A percentile compares a stretch with the other conserved stretches of the same genome.
Evolutionary conservation across 441 rosid genomes (phyloP).

Genomic region (Biscutella laevigata): DNA sequence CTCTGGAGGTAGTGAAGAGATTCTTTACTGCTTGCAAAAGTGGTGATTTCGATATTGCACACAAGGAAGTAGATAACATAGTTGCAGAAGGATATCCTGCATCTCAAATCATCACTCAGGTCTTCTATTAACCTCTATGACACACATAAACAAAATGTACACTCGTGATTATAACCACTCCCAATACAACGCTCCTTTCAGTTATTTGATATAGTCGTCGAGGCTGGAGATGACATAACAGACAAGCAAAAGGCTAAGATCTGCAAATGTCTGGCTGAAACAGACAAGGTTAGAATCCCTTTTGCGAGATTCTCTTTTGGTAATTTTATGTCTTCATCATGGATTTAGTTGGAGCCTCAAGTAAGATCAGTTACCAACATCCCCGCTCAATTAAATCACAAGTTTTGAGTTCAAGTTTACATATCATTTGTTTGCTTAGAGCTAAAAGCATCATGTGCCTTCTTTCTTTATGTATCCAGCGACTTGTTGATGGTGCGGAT

Average conservation of each 20-base stretch:
- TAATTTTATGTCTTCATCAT: background rate
- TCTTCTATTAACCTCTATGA: too few relatives aligned
- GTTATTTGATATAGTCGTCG: constrained; percentile 62
- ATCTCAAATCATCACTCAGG: constrained; percentile 85
- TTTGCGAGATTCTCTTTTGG: background rate
- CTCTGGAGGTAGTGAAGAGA: constrained; percentile 47
- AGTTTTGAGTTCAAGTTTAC: background rate
- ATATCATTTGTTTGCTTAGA: too few relatives aligned
- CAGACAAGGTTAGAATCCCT: constrained; percentile 62
- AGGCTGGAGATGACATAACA: constrained; percentile 55
- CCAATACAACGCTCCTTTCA: constrained; percentile 28
- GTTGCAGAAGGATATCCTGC: constrained; percentile 91
- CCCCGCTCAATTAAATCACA: background rate
- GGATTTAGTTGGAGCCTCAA: background rate
- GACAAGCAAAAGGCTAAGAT: constrained; percentile 91
- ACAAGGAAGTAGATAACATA: constrained; percentile 69
- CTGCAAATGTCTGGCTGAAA: constrained; percentile 63
- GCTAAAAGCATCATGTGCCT: too few relatives aligned
- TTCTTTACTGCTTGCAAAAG: constrained; percentile 67
- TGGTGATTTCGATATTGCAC: constrained; percentile 83
- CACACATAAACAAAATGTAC: too few relatives aligned
- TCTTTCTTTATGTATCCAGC: constrained; percentile 34
- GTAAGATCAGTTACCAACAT: background rate
- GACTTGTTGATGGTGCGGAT: constrained; percentile 87
- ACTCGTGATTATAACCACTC: background rate